Evolutionary conservation across 305 asterid species (phyloP), one percentile per base, ranked within the genome.

Genomic region (Solanum hybrid): DNA sequence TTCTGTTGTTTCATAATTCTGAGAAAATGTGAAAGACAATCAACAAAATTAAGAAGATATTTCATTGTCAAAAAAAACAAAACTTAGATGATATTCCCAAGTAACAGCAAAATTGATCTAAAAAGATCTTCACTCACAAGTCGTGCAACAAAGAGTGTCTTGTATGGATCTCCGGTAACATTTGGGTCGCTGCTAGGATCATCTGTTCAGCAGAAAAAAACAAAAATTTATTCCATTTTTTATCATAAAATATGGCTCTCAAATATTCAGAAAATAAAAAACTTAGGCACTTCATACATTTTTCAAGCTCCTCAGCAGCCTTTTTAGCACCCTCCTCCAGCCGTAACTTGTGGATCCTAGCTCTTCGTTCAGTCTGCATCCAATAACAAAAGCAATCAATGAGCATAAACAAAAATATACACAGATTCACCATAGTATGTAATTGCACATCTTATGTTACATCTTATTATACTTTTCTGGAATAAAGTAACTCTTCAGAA

Each of bases 1-100:
- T 93, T 96, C 99, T 26, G 97, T 93, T 91, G 98, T 95, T 95
- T 97, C 99, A 88, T 96, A 96, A 89, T 93, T 97, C 99, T 96
- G 98, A 70, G 10, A 75, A 78, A 17, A 93, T 92, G 75, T 31
- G 84, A 90, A 89, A 86, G 90, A 87, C 76, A 89, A 9, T 31
- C 88, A 87, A 84, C 22, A 89, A 10, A 26, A 68, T 84, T 78
- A 32, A 45, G 91, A 45, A 91, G 84, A 45, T 38, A 51, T 81
- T 27, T 6, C 75, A 65, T 65, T 65, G 75, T 65, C 13, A n/a
- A 65, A 65, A 65, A 65, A 65, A 65, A 17, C 0, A 65, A 89
- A 10, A n/a, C 45, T 79, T 68, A 27, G 91, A 72, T 91, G 81
- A 45, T 38, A 51, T 75, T 27, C 10, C 24, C 7, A 89, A 45